Conservation (phyloP, 1,284 basidiomycete genomes). For the Wolfiporia cocos region DNA sequence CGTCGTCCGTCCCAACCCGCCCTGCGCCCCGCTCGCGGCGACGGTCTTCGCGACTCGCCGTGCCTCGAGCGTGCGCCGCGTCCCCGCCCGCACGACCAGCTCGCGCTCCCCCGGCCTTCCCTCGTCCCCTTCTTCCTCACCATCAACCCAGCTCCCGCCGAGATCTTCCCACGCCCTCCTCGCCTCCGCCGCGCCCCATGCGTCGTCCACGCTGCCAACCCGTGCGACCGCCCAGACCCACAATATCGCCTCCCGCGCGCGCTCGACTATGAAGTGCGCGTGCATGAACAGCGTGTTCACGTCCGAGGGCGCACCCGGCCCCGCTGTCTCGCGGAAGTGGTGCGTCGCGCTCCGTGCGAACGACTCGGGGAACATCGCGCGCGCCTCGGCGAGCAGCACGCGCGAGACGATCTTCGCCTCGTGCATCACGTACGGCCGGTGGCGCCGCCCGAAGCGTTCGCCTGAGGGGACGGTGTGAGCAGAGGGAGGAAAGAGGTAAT, state of each 20-base stretch:
- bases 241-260: constrained; percentile 36
- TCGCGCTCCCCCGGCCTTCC: constrained; percentile 11
- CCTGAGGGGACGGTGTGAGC: constrained; percentile 12
- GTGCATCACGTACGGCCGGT: constrained; percentile 34
- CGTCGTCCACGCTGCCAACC: constrained; percentile 25
- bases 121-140: constrained; percentile 9
- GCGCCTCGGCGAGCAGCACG: constrained; percentile 26
- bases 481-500: neutral
- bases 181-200: constrained; percentile 20
- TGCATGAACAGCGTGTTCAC: constrained; percentile 29
- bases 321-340: constrained; percentile 28
- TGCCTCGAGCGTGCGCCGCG: constrained; percentile 14
- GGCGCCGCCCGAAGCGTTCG: constrained; percentile 30
- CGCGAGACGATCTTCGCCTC: constrained; percentile 29
- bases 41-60: constrained; percentile 15
- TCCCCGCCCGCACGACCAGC: constrained; percentile 12
- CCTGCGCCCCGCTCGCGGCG: constrained; percentile 12
- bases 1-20: constrained; percentile 14
- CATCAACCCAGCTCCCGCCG: constrained; percentile 19
- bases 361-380: constrained; percentile 21
- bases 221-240: constrained; percentile 34
- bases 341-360: constrained; percentile 25
- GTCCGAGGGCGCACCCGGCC: constrained; percentile 20
- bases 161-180: constrained; percentile 31
- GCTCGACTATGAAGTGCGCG: constrained; percentile 32